These are phyloP conservation scores for Coniochaeta ligniaria DNA, from an alignment of 2,329 filamentous ascomycete genomes.

Conservation along the genomic window DNA sequence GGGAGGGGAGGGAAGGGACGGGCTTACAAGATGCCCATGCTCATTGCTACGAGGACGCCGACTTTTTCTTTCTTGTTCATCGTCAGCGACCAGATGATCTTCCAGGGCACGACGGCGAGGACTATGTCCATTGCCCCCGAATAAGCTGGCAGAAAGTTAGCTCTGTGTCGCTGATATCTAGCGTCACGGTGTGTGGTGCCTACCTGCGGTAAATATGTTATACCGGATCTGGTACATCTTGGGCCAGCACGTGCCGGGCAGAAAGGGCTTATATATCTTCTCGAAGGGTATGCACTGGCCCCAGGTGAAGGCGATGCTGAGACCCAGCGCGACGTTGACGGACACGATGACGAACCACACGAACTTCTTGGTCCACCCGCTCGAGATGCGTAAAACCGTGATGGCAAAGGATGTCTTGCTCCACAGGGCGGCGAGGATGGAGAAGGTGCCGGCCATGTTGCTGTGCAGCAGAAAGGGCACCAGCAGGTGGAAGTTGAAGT, in stretches of 20 bases:
- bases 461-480: conserved; percentile 8
- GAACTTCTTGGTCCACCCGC: conserved; percentile 13
- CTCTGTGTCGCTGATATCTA: not conserved
- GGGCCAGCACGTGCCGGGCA: conserved; percentile 22
- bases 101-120: conserved; percentile 32
- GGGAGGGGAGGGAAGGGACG: not conserved
- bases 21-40: conserved; percentile 32
- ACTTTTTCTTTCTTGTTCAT: conserved; percentile 32
- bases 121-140: conserved; percentile 30
- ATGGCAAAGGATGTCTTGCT: conserved; percentile 26
- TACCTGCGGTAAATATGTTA: conserved; percentile 22
- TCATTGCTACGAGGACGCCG: conserved; percentile 33
- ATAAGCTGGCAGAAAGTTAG: conserved; percentile 14
- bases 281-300: conserved; percentile 20
- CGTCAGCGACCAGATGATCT: conserved; percentile 28
- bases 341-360: conserved; percentile 22
- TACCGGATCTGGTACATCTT: conserved; percentile 19
- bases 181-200: too few species aligned
- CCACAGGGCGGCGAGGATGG: conserved; percentile 21
- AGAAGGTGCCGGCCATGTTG: conserved; percentile 17
- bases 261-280: conserved; percentile 18
- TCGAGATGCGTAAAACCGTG: conserved; percentile 21
- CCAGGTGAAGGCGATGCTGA: conserved; percentile 20
- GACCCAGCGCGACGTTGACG: conserved; percentile 17
- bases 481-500: conserved; percentile 9